These are phyloP conservation scores for Sphenostylis stenocarpa DNA, from an alignment of 306 rosid genomes.

Conservation along the genomic window DNA sequence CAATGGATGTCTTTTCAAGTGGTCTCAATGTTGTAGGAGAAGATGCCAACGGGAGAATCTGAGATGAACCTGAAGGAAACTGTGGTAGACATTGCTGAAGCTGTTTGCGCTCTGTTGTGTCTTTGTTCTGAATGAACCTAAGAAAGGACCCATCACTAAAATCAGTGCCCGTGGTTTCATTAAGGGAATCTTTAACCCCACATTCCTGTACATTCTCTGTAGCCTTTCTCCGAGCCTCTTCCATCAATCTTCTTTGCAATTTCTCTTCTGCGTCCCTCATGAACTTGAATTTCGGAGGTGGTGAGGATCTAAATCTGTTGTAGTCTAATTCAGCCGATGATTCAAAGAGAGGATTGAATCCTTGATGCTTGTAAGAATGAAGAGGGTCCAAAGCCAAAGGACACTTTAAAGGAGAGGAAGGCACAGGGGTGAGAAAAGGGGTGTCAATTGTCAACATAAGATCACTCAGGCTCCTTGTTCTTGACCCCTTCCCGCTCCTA, in stretches of 20 bases:
- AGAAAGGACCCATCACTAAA: slow-evolving; percentile 45
- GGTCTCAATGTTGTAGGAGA: slow-evolving; percentile 62
- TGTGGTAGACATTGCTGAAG: slow-evolving; percentile 40
- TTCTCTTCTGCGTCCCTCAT: slow-evolving; percentile 92
- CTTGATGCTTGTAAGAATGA: slow-evolving; percentile 58
- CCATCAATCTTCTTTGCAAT: slow-evolving; percentile 57
- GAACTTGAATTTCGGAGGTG: slow-evolving; percentile 86
- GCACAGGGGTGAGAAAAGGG: slow-evolving; percentile 51
- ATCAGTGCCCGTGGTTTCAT: slow-evolving; percentile 24
- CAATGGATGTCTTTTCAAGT: slow-evolving; percentile 43
- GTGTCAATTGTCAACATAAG: slow-evolving; percentile 47
- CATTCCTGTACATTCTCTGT: slow-evolving; percentile 30
- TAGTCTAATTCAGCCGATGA: slow-evolving; percentile 54
- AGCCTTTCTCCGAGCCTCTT: slow-evolving; percentile 60
- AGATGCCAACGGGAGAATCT: slow-evolving; percentile 84
- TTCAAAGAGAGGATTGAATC: slow-evolving; percentile 89
- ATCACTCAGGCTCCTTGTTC: slow-evolving; percentile 75
- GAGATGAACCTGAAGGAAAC: slow-evolving; percentile 65
- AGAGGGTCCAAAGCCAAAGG: slow-evolving; percentile 49
- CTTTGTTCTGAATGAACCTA: slow-evolving; percentile 44
- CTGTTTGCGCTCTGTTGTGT: slow-evolving; percentile 39
- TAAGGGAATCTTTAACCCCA: slow-evolving; percentile 25
- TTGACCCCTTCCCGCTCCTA: slow-evolving; percentile 66
- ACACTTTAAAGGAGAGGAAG: slow-evolving; percentile 59
- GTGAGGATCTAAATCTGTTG: slow-evolving; percentile 66